phyloP scores from a whole-genome alignment of 306 rosid genomes.

The Casuarina cunninghamiana region DNA sequence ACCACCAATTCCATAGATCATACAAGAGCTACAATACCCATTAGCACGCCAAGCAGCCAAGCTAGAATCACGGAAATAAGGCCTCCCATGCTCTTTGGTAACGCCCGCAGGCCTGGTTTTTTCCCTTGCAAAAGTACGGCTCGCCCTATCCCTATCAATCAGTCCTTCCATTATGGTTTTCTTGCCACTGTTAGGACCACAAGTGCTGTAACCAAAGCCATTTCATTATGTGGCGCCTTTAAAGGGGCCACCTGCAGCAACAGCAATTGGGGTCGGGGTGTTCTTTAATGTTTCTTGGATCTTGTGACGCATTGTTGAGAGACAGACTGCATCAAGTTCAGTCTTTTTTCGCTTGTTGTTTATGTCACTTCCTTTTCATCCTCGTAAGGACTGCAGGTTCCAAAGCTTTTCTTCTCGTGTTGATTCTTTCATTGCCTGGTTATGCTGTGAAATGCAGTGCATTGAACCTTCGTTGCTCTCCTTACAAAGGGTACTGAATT shows the following conservation, averaged over 20 bases:
- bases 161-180: too few species aligned
- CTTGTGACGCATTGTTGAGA: constrained; percentile 36
- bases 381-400: constrained; percentile 44
- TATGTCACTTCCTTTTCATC: constrained; percentile 53
- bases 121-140: too few species aligned
- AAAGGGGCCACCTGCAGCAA: background rate
- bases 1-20: constrained; percentile 31
- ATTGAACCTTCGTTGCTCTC: too few species aligned
- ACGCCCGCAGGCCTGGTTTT: too few species aligned
- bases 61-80: background rate
- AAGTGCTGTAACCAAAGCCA: background rate
- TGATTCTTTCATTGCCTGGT: too few species aligned
- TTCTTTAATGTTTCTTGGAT: constrained; percentile 55
- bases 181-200: background rate
- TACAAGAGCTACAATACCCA: background rate
- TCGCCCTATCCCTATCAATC: too few species aligned
- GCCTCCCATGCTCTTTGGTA: too few species aligned
- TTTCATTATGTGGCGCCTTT: too few species aligned
- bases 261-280: background rate
- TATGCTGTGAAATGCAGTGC: too few species aligned
- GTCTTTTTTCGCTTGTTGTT: constrained; percentile 34
- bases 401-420: too few species aligned
- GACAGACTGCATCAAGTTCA: constrained; percentile 33
- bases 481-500: too few species aligned
- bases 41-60: constrained; percentile 39